phyloP scores from a whole-genome alignment of 129 eudicot genomes.

The Flaveria trinervia region DNA sequence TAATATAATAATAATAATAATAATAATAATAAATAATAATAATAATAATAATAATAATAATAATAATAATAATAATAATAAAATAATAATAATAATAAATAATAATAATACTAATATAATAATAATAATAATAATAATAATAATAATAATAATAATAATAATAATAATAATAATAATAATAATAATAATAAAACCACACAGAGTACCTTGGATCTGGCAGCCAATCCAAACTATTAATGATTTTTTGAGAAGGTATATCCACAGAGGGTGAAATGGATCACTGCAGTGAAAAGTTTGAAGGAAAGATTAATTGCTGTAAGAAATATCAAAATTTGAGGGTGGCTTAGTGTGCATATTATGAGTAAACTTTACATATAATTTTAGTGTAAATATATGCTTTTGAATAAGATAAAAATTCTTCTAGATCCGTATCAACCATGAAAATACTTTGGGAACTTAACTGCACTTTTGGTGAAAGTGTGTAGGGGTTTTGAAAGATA shows the following conservation, averaged over 20 bases:
- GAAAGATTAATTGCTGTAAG: not conserved
- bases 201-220: conserved; percentile 78
- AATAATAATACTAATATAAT: no score
- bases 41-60: no score
- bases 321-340: not conserved
- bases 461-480: not conserved
- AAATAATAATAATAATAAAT: not conserved
- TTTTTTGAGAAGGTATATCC: conserved; percentile 54
- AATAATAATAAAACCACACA: not conserved
- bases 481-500: not conserved
- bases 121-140: not conserved
- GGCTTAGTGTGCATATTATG: not conserved
- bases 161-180: no score
- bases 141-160: no score
- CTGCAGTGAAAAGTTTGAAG: conserved; percentile 37
- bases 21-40: no score
- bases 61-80: no score
- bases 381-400: not conserved
- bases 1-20: not conserved
- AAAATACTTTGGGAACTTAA: not conserved
- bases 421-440: not conserved
- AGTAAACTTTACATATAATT: not conserved
- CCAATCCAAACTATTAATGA: conserved; percentile 78
- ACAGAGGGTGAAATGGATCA: conserved; percentile 82
- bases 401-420: not conserved